Base-by-base conservation (phyloP, 2,329 filamentous ascomycete genomes). In the Apiospora kogelbergensis region DNA sequence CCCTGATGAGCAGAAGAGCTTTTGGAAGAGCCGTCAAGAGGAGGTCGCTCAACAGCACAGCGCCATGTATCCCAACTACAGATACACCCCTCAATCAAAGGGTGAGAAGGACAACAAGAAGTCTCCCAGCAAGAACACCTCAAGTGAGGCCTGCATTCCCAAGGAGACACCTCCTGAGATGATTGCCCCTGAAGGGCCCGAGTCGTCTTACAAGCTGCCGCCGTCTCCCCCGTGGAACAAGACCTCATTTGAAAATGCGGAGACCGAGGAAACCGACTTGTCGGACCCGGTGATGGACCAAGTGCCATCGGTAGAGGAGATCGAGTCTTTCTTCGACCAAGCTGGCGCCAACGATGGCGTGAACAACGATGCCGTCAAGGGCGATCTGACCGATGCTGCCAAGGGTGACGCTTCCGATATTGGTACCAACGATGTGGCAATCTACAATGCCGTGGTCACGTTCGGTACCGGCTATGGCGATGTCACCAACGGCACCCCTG, bases 1-100 rank as follows among this genome's bases (percentile, higher is more conserved):
- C 6, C 22, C 63, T 6, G 30, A 40, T 24, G 44, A 67, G 65
- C 60, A 74, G 69, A n/a, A 70, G 67, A 13, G 70, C 67, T 1
- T 68, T 70, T 5, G 73, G 72, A 68, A 67, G 73, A 67, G 64
- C 72, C 2, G 70, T 68, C 63, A 68, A 67, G n/a, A 53, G 13
- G 11, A 48, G 10, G 65, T 26, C 10, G 45, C 26, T 15, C 10
- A 10, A 26, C 7, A 33, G 44, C 65, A 66, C 65, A 33, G 15
- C 17, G 13, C 7, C 20, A 17, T 37, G 15, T 66, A 66, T 48
- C 65, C 65, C 26, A 40, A 66, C 44, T 66, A 66, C 65, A 53
- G 17, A n/a, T 65, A 65, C 33, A 30, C 63, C 6, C 63, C 63
- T 30, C 33, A n/a, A 20, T 15, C 20, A 7, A 60, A 37, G 53